These are phyloP conservation scores for Populus hybrid DNA, from an alignment of 441 rosid genomes.

Conservation along the genomic window DNA sequence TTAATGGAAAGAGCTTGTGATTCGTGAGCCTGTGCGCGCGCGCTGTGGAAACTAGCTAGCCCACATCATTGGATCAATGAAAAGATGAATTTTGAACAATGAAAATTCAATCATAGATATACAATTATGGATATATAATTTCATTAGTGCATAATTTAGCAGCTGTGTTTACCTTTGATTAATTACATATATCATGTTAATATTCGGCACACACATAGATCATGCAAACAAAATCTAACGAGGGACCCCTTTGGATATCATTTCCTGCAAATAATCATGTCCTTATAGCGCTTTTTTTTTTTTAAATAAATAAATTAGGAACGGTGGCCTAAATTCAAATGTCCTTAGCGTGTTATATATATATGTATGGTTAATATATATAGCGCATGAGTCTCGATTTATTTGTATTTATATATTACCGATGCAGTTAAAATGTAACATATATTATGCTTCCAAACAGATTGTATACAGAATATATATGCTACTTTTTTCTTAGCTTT, in stretches of 20 bases:
- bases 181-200: background rate
- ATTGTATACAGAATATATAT: constrained; percentile 7
- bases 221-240: constrained; percentile 11
- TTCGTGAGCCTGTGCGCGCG: background rate
- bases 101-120: background rate
- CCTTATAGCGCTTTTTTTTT: background rate
- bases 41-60: background rate
- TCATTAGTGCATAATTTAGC: background rate
- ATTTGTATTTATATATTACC: background rate
- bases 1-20: background rate
- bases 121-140: background rate
- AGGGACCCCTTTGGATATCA: constrained; percentile 18
- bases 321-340: background rate
- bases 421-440: background rate
- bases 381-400: background rate
- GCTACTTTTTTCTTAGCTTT: constrained; percentile 23
- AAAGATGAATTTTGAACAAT: background rate
- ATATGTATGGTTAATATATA: background rate
- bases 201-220: background rate
- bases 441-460: background rate
- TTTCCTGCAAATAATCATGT: constrained; percentile 14
- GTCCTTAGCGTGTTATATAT: background rate
- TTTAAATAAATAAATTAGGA: background rate
- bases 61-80: background rate
- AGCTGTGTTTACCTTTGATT: background rate